phyloP scores from a whole-genome alignment of 768 basidiomycete genomes.

The Auricularia sp. region DNA sequence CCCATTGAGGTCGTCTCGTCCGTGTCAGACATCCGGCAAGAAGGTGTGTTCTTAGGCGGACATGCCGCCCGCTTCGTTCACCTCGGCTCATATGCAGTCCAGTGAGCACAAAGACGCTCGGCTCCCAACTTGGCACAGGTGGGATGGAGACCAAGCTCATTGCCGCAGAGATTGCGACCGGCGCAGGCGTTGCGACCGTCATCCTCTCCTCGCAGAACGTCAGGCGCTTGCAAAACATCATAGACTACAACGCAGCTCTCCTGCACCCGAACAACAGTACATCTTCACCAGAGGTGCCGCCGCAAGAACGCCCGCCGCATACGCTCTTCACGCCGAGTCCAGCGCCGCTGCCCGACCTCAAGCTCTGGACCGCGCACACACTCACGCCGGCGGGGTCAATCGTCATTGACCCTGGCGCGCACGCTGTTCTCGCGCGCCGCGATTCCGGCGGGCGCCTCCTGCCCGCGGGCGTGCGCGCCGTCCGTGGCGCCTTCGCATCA shows the following conservation, averaged over 20 bases:
- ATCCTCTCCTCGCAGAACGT: conserved; percentile 80
- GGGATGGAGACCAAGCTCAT: conserved; percentile 99
- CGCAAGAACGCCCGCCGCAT: conserved; percentile 53
- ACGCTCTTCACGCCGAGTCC: conserved; percentile 75
- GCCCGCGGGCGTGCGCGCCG: conserved; percentile 81
- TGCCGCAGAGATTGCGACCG: conserved; percentile 94
- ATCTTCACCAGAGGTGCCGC: conserved; percentile 10
- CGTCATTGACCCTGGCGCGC: conserved; percentile 82
- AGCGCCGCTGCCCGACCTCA: conserved; percentile 71
- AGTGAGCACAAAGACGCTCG: conserved; percentile 91
- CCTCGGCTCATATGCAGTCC: background rate
- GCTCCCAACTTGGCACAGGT: conserved; percentile 89
- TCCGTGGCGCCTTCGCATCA: conserved; percentile 83
- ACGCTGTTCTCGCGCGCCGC: conserved; percentile 70
- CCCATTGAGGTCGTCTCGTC: conserved; percentile 77
- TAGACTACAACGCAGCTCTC: conserved; percentile 43
- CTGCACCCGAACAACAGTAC: background rate
- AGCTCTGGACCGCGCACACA: conserved; percentile 96
- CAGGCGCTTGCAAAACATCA: conserved; percentile 63
- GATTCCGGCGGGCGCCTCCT: conserved; percentile 86
- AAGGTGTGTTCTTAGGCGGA: conserved; percentile 42
- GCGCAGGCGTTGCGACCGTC: conserved; percentile 86
- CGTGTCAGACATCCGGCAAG: conserved; percentile 63
- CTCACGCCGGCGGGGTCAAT: conserved; percentile 81
- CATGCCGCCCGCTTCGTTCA: background rate